These are phyloP conservation scores for Candida piceae DNA, from an alignment of 805 yeast genomes.

Conservation along the genomic window DNA sequence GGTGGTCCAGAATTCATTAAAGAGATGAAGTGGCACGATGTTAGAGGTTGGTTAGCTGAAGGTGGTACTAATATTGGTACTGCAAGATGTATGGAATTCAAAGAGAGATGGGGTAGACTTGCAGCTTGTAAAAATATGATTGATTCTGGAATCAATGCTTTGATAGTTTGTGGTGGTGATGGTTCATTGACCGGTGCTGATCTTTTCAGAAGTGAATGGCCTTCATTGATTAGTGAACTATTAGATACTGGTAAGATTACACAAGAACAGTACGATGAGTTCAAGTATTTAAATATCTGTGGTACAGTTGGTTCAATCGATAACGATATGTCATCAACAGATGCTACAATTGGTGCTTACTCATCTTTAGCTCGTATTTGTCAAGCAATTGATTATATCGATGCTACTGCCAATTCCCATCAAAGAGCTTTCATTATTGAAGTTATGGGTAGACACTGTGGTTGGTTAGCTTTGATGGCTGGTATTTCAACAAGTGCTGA, in stretches of 20 bases:
- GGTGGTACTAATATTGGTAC: slow-evolving; percentile 83
- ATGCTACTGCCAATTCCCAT: slow-evolving; percentile 80
- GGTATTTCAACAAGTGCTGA: slow-evolving; percentile 80
- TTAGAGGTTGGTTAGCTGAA: slow-evolving; percentile 60
- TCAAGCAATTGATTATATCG: slow-evolving; percentile 73
- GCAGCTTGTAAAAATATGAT: slow-evolving; percentile 62
- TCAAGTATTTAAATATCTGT: slow-evolving; percentile 58
- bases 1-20: slow-evolving; percentile 55
- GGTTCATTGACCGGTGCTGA: slow-evolving; percentile 83
- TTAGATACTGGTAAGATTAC: slow-evolving; percentile 41
- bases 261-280: slow-evolving; percentile 38
- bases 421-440: slow-evolving; percentile 80
- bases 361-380: slow-evolving; percentile 74
- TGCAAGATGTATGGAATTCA: slow-evolving; percentile 65
- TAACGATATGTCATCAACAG: slow-evolving; percentile 81
- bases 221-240: slow-evolving; percentile 58
- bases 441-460: slow-evolving; percentile 89
- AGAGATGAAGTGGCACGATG: slow-evolving; percentile 69
- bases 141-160: slow-evolving; percentile 67
- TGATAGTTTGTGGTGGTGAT: slow-evolving; percentile 80
- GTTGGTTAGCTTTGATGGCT: slow-evolving; percentile 81
- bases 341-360: slow-evolving; percentile 76
- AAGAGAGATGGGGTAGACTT: slow-evolving; percentile 61
- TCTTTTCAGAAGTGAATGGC: slow-evolving; percentile 73
- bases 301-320: slow-evolving; percentile 83